Evolutionary conservation across 1,139 yeast species (phyloP).

Genomic region (Arxiozyma slooffiae): DNA sequence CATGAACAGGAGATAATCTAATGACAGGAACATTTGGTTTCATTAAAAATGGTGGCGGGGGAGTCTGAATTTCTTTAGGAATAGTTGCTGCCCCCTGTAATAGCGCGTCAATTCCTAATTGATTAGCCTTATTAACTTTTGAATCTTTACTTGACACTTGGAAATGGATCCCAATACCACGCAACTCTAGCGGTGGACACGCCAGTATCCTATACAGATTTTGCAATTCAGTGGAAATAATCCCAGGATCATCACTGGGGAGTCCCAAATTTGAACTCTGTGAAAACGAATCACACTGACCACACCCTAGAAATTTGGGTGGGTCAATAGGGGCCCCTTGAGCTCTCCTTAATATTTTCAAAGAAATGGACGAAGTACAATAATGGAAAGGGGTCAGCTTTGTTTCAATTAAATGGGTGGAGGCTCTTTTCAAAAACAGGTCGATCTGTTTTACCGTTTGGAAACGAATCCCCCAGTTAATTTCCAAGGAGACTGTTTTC

Average conservation of each 20-base stretch:
- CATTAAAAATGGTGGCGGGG: not conserved
- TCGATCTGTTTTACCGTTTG: slow-evolving; percentile 52
- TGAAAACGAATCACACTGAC: slow-evolving; percentile 56
- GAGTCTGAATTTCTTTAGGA: not conserved
- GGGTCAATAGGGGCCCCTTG: slow-evolving; percentile 62
- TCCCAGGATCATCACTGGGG: slow-evolving; percentile 53
- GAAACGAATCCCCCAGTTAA: slow-evolving; percentile 84
- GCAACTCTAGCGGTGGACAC: slow-evolving; percentile 55
- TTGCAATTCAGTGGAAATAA: slow-evolving; percentile 52
- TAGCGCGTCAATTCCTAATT: slow-evolving; percentile 1
- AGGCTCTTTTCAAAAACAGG: slow-evolving; percentile 46
- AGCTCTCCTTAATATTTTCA: slow-evolving; percentile 59
- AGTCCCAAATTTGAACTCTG: slow-evolving; percentile 54
- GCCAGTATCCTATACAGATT: slow-evolving; percentile 46
- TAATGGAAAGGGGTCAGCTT: slow-evolving; percentile 43
- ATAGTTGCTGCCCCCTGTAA: not conserved
- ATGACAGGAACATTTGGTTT: not conserved
- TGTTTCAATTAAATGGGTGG: slow-evolving; percentile 44
- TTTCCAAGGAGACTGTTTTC: slow-evolving; percentile 78
- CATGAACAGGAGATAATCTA: not conserved
- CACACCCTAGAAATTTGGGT: slow-evolving; percentile 76
- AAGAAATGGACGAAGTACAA: slow-evolving; percentile 48
- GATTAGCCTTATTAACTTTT: slow-evolving; percentile 8
- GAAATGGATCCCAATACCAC: slow-evolving; percentile 73
- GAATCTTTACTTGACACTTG: slow-evolving; percentile 35